Percentiles rank a stretch among this genome's conserved stretches.
phyloP scores from a whole-genome alignment of 1,139 yeast genomes.

The Lodderomyces oxycetoniae region DNA sequence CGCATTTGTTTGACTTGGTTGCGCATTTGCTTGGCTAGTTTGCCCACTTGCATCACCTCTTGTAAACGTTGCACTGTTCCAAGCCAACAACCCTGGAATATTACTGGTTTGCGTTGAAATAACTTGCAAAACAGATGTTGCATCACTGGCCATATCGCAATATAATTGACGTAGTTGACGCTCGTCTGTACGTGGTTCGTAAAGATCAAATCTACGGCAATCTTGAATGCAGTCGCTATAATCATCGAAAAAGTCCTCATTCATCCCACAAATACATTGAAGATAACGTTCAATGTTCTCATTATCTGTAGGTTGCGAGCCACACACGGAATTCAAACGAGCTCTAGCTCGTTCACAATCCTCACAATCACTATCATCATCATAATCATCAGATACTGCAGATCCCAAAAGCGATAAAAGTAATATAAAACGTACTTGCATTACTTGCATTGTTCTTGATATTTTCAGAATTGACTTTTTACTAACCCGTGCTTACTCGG shows the following conservation, averaged over 20 bases:
- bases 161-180: conserved; percentile 4
- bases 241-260: conserved; percentile 5
- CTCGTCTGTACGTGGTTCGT: conserved; percentile 1
- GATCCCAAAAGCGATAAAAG: too few species aligned
- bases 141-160: conserved; percentile 6
- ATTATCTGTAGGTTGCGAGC: conserved; percentile 3
- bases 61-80: conserved; percentile 1
- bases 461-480: too few species aligned
- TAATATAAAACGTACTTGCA: too few species aligned
- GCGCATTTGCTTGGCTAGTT: too few species aligned
- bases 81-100: not conserved
- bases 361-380: not conserved
- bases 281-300: not conserved
- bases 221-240: conserved; percentile 6
- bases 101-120: not conserved
- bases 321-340: conserved; percentile 4
- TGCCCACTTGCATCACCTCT: too few species aligned
- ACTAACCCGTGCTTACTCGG: too few species aligned
- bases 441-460: too few species aligned
- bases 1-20: not conserved
- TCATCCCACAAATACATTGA: conserved; percentile 8
- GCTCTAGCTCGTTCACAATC: not conserved
- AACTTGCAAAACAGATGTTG: not conserved
- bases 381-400: too few species aligned
- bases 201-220: conserved; percentile 3